Evolutionary conservation across 495 filamentous ascomycete genomes (phyloP).

Genomic region (Tuber magnatum): DNA sequence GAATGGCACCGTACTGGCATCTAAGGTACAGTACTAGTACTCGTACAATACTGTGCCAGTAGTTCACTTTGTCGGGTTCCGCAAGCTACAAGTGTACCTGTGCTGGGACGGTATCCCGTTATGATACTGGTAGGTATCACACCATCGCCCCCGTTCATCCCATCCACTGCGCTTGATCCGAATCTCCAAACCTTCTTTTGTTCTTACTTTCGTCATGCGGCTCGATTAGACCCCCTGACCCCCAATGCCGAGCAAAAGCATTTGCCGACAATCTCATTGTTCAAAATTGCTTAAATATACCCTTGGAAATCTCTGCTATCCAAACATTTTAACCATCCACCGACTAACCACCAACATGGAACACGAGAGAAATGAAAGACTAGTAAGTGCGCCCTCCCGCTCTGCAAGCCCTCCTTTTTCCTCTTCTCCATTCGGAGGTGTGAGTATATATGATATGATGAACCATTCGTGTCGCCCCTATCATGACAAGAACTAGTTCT

Average conservation of each 20-base stretch:
- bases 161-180: too few relatives aligned
- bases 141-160: too few relatives aligned
- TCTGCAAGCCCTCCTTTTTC: conserved; percentile 18
- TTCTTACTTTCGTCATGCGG: neutral
- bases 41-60: too few relatives aligned
- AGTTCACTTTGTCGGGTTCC: too few relatives aligned
- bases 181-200: neutral
- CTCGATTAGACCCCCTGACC: neutral
- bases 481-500: conserved; percentile 60
- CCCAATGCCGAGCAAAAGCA: neutral
- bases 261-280: neutral
- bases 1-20: too few relatives aligned
- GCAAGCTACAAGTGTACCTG: too few relatives aligned
- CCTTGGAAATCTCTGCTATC: neutral
- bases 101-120: neutral
- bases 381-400: conserved; percentile 8
- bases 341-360: neutral
- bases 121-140: too few relatives aligned
- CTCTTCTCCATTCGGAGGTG: conserved; percentile 29
- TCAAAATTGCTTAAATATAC: neutral
- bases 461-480: conserved; percentile 85
- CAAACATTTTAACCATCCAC: neutral
- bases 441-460: conserved; percentile 64
- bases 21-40: too few relatives aligned
- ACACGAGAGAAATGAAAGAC: neutral